These are phyloP conservation scores for Meyerozyma elateridarum DNA, from an alignment of 1,139 yeast species.

Conservation along the genomic window DNA sequence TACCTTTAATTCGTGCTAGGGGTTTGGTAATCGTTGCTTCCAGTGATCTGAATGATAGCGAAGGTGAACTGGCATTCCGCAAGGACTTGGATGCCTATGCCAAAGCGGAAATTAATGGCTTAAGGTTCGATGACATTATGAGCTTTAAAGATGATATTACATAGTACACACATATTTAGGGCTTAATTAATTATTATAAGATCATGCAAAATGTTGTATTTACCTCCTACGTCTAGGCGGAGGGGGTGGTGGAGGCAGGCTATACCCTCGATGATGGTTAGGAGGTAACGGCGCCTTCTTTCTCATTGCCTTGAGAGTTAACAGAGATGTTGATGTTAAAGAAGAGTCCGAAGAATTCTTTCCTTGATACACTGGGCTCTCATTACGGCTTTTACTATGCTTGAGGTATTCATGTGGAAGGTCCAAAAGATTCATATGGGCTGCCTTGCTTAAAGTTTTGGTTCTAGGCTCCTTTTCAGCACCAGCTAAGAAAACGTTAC, in stretches of 20 bases:
- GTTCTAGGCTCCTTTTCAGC: conserved; percentile 3
- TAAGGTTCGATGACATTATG: conserved; percentile 60
- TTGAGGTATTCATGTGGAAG: conserved; percentile 33
- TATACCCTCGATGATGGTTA: conserved; percentile 1
- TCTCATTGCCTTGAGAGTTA: conserved; percentile 26
- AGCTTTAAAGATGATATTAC: conserved; percentile 69
- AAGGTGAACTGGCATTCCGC: conserved; percentile 23
- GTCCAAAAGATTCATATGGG: conserved; percentile 23
- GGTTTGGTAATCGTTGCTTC: conserved; percentile 82
- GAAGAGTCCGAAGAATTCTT: conserved; percentile 14
- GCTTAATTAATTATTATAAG: neutral
- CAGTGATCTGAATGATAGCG: conserved; percentile 30
- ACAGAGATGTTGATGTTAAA: conserved; percentile 18
- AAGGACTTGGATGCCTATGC: conserved; percentile 42
- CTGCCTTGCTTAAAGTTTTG: no score
- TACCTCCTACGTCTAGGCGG: conserved; percentile 13
- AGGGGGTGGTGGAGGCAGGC: conserved; percentile 16
- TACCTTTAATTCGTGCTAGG: conserved; percentile 69
- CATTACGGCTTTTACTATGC: conserved; percentile 6
- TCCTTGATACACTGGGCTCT: conserved; percentile 8
- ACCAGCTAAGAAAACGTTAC: conserved; percentile 14
- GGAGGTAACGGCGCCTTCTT: conserved; percentile 45
- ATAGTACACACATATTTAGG: no score
- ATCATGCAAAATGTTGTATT: neutral
- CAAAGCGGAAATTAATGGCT: conserved; percentile 66